These are phyloP conservation scores for Apiospora kogelbergensis DNA, from an alignment of 2,329 filamentous ascomycete genomes.

Conservation along the genomic window DNA sequence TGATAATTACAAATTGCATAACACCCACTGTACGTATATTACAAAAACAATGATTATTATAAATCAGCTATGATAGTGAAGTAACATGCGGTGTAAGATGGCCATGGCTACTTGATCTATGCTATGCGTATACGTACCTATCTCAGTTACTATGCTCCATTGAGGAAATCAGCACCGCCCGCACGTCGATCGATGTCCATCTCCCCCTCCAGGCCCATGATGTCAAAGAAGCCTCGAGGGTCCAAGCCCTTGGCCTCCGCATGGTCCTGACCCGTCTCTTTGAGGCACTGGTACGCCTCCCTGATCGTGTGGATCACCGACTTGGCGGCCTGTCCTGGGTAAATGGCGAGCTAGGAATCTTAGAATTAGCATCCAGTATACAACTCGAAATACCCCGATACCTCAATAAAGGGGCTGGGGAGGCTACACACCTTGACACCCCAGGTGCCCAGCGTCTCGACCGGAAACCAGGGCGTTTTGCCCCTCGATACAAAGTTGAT, in stretches of 20 bases:
- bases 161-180: constrained; percentile 9
- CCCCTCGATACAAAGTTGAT: constrained; percentile 13
- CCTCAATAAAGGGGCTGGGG: not conserved
- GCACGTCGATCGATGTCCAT: constrained; percentile 13
- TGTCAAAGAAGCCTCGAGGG: constrained; percentile 12
- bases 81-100: too few species aligned
- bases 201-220: constrained; percentile 13
- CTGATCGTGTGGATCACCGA: constrained; percentile 11
- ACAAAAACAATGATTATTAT: too few species aligned
- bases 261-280: constrained; percentile 14
- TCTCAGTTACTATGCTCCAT: not conserved
- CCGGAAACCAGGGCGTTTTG: constrained; percentile 14
- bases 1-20: not conserved
- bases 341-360: constrained; percentile 10
- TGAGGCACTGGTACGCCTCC: constrained; percentile 10
- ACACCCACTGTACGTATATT: not conserved
- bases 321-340: constrained; percentile 13
- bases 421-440: constrained; percentile 11
- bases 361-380: not conserved
- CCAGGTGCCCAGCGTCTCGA: constrained; percentile 7
- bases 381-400: not conserved
- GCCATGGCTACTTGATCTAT: too few species aligned
- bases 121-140: too few species aligned
- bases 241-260: constrained; percentile 11
- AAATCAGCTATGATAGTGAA: too few species aligned